Evolutionary conservation across 1,284 basidiomycete species (phyloP), one percentile per base, ranked within the genome.

Genomic region (Boletus hoseneyae): DNA sequence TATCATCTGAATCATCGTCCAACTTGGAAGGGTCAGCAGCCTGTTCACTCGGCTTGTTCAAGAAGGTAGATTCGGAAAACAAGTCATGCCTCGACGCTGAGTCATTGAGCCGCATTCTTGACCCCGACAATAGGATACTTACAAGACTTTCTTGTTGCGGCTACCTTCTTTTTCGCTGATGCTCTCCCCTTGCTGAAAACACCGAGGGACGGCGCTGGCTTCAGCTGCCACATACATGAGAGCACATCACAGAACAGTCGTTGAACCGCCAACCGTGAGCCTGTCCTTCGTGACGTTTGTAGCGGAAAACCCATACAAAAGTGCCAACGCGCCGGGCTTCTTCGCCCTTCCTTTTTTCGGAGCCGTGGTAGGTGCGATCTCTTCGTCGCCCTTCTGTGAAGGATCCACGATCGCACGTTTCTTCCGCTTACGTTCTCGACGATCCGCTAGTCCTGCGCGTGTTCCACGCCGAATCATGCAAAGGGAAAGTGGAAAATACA

Each of bases 111-210:
- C 15, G 8, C 16, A 23, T 18, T 25, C 18, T 40, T 12, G 11
- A 40, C 16, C 36, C 42, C 8, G n/a, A 32, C 8, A 3, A 27
- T 15, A 29, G n/a, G 2, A 40, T 40, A 50, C 58, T 55, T 52
- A 61, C 54, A 50, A 38, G 48, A 45, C 44, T 51, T 60, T 37
- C 37, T 61, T 37, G 48, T 61, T 41, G n/a, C 42, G 1, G 42
- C 44, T 3, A 48, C 50, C 52, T 60, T 63, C 27, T 72, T 71
- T 53, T 75, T 79, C 9, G 58, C 60, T 0, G 87, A 90, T 9
- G 85, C 81, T 56, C 76, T 87, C 0, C 87, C 87, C 63, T 82
- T 87, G 56, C 71, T 76, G 58, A 90, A 90, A 2, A 90, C 84
- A 8, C 87, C 87, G 27, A 77, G 63, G 30, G 62, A 66, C 32